A percentile compares a stretch with the other conserved stretches of the same genome.
Evolutionary conservation across 441 rosid genomes (phyloP).

Genomic region (Populus hybrid): DNA sequence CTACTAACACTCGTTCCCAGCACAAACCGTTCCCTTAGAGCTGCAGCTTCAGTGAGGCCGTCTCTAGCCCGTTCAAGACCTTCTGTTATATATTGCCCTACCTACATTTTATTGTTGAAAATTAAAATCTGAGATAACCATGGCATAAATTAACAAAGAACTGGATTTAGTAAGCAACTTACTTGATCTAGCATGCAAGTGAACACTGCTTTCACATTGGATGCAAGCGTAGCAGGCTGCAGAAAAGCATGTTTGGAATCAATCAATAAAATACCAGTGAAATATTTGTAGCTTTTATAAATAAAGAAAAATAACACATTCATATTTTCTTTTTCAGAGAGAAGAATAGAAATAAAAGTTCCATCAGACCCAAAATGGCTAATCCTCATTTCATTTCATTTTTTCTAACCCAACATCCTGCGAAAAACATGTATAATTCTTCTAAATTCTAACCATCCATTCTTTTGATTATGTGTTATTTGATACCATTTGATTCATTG

Average conservation of each 20-base stretch:
- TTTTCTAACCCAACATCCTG: not conserved
- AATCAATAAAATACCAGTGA: conserved; percentile 21
- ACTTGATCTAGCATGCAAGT: conserved; percentile 94
- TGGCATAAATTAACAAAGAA: conserved; percentile 13
- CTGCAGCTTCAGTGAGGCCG: conserved; percentile 91
- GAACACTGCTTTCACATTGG: conserved; percentile 85
- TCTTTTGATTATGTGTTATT: not conserved
- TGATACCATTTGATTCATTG: not conserved
- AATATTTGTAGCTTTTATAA: not conserved
- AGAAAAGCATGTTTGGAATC: conserved; percentile 25
- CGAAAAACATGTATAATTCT: not conserved
- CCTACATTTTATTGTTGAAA: conserved; percentile 43
- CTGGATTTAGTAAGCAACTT: conserved; percentile 35
- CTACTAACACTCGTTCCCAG: conserved; percentile 82
- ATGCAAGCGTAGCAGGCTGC: conserved; percentile 85
- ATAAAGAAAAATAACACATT: not conserved
- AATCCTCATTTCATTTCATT: not conserved
- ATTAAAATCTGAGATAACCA: not conserved
- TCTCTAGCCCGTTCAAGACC: conserved; percentile 99
- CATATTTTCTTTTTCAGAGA: not conserved
- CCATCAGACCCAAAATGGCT: not conserved
- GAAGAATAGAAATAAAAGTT: not conserved
- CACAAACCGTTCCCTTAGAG: conserved; percentile 93
- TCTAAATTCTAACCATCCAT: not conserved
- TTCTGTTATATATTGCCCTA: conserved; percentile 83